phyloP scores from a whole-genome alignment of 2,329 filamentous ascomycete species.

The Colletotrichum eremochloae region DNA sequence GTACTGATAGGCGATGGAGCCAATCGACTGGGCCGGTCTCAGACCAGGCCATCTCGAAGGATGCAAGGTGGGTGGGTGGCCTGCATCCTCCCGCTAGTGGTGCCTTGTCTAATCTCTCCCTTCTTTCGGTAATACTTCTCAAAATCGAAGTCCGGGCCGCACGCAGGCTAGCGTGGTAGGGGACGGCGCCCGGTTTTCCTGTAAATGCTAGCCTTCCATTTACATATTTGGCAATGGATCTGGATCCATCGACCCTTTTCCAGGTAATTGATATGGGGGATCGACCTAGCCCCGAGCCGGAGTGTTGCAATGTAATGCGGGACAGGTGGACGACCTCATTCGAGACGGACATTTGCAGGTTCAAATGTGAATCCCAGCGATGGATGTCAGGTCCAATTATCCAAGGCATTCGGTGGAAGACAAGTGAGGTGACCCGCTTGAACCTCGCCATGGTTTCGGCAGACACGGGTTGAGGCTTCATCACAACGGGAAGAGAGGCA shows the following conservation, averaged over 20 bases:
- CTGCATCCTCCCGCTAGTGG: constrained; percentile 20
- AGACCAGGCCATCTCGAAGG: constrained; percentile 15
- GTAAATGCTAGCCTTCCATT: not conserved
- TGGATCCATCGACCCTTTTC: not conserved
- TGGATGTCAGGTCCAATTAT: too few species aligned
- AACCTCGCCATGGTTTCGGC: constrained; percentile 11
- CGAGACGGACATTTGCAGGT: not conserved
- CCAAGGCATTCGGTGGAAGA: not conserved
- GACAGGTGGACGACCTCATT: not conserved
- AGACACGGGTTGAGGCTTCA: not conserved
- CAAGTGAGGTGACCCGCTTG: not conserved
- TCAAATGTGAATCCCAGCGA: not conserved
- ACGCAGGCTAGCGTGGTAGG: constrained; percentile 16
- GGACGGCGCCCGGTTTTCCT: constrained; percentile 28
- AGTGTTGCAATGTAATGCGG: too few species aligned
- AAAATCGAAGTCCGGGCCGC: constrained; percentile 24
- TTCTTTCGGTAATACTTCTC: constrained; percentile 27
- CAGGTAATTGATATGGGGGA: not conserved
- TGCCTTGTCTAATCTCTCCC: constrained; percentile 11
- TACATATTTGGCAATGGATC: not conserved
- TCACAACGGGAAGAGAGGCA: not conserved
- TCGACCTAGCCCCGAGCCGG: too few species aligned
- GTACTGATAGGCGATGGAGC: not conserved
- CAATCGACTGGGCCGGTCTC: constrained; percentile 20
- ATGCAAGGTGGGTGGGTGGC: constrained; percentile 14